These are phyloP conservation scores for Fusarium neocosmosporiellum DNA, from an alignment of 2,329 filamentous ascomycete species.

Conservation along the genomic window DNA sequence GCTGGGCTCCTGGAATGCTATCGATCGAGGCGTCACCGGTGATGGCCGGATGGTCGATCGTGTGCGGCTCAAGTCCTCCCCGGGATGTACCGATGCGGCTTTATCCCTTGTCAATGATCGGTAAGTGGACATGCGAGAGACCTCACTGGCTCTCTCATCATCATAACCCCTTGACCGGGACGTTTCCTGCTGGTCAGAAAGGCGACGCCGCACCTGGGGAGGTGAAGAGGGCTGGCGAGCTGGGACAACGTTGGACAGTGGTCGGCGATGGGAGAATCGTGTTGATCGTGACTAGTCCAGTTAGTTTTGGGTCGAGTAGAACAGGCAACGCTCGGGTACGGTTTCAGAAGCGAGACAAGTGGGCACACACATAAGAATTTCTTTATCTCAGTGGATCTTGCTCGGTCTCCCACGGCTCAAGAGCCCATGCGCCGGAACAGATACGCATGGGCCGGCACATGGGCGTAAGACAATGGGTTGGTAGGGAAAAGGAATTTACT, in stretches of 20 bases:
- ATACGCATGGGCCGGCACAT: conserved; percentile 17
- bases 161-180: conserved; percentile 52
- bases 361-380: conserved; percentile 1
- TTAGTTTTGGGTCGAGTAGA: conserved; percentile 30
- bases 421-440: conserved; percentile 6
- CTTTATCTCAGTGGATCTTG: not conserved
- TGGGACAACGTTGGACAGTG: conserved; percentile 63
- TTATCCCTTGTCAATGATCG: conserved; percentile 57
- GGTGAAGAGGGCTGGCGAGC: conserved; percentile 62
- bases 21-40: conserved; percentile 62
- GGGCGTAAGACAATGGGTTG: conserved; percentile 15
- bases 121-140: conserved; percentile 57
- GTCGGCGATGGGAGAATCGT: conserved; percentile 61
- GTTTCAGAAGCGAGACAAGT: not conserved
- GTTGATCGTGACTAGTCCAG: conserved; percentile 58
- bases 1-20: conserved; percentile 58
- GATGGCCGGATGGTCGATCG: conserved; percentile 55
- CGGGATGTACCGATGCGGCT: conserved; percentile 52
- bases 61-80: conserved; percentile 51
- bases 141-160: conserved; percentile 57
- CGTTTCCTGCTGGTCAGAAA: conserved; percentile 68
- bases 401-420: not conserved
- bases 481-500: conserved; percentile 47
- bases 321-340: conserved; percentile 7
- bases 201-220: conserved; percentile 61